These are phyloP conservation scores for Pharus latifolius DNA, from an alignment of 176 grass and related monocot genomes.

Conservation along the genomic window DNA sequence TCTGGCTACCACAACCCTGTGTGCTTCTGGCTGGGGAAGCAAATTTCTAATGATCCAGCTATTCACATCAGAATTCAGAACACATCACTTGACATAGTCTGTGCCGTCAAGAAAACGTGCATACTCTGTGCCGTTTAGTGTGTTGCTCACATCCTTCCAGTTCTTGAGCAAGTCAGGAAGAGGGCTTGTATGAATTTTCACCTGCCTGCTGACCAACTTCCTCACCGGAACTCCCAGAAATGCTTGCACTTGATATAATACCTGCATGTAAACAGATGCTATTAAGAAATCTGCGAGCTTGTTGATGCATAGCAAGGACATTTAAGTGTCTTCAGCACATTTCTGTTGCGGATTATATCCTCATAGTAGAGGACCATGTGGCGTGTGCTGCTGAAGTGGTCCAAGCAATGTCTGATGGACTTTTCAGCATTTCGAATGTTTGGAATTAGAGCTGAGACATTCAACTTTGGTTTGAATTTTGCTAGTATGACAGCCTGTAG, in stretches of 20 bases:
- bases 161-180: slow-evolving; percentile 54
- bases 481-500: slow-evolving; percentile 76
- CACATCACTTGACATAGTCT: slow-evolving; percentile 33
- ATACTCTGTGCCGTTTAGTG: slow-evolving; percentile 52
- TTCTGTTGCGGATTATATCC: slow-evolving; percentile 53
- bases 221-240: slow-evolving; percentile 57
- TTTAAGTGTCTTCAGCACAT: slow-evolving; percentile 25
- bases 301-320: neutral
- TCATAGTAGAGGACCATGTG: slow-evolving; percentile 81
- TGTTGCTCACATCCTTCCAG: slow-evolving; percentile 72
- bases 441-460: slow-evolving; percentile 41
- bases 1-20: neutral
- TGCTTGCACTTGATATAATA: slow-evolving; percentile 47
- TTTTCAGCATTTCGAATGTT: slow-evolving; percentile 51
- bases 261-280: slow-evolving; percentile 26
- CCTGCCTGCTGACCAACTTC: slow-evolving; percentile 65
- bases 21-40: neutral
- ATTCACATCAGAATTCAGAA: neutral
- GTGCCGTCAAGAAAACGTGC: slow-evolving; percentile 56
- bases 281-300: neutral
- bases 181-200: slow-evolving; percentile 79
- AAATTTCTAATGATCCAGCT: neutral
- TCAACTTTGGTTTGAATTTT: slow-evolving; percentile 73
- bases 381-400: slow-evolving; percentile 41
- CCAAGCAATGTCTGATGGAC: slow-evolving; percentile 53